phyloP scores from a whole-genome alignment of 192 early-diverging fungal genomes.

The Obelidium mucronatum region DNA sequence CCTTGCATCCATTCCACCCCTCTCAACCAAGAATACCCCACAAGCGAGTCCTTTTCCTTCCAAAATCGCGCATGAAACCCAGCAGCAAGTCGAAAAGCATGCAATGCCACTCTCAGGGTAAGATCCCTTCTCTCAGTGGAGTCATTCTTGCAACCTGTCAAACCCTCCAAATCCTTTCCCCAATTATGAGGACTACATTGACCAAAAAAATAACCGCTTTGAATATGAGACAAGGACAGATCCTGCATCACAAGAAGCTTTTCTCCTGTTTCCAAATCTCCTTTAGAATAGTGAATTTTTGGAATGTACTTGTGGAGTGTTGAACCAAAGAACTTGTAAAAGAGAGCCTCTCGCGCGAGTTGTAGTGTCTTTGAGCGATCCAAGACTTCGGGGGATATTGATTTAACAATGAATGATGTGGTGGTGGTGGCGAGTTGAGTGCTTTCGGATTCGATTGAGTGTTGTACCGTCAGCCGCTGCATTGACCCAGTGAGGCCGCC shows the following conservation, averaged over 20 bases:
- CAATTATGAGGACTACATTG: conserved; percentile 14
- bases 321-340: neutral
- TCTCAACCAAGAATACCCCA: conserved; percentile 7
- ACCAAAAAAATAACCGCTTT: conserved; percentile 16
- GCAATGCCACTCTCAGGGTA: neutral
- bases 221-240: neutral
- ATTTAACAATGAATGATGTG: neutral
- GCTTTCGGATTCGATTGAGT: neutral
- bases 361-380: neutral
- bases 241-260: conserved; percentile 6
- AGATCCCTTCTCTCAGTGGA: neutral
- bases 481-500: neutral
- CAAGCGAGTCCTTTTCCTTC: neutral
- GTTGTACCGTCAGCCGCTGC: no score
- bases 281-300: neutral
- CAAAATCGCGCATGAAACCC: conserved; percentile 4
- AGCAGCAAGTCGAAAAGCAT: conserved; percentile 8
- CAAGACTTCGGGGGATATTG: neutral
- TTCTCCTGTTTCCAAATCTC: conserved; percentile 11
- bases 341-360: conserved; percentile 19
- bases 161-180: neutral
- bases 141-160: neutral
- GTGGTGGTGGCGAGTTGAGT: neutral
- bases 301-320: neutral
- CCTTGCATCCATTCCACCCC: neutral